phyloP scores from a whole-genome alignment of 768 basidiomycete genomes.

The Dictyophora rubrovolvata region DNA sequence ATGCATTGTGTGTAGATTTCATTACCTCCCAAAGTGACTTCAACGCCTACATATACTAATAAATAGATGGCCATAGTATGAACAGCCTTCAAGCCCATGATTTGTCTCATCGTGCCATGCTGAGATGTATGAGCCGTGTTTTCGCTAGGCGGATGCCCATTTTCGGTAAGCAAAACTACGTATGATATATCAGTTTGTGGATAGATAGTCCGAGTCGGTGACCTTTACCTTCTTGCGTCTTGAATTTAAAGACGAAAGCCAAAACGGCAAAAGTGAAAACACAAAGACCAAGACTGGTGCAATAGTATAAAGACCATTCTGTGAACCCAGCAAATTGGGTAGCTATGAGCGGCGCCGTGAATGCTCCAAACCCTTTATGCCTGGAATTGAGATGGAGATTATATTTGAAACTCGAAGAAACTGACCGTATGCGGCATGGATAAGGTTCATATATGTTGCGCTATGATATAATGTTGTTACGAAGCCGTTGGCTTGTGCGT shows the following conservation, averaged over 20 bases:
- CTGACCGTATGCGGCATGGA: slow-evolving; percentile 27
- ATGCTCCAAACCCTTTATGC: slow-evolving; percentile 23
- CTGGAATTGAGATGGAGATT: neutral
- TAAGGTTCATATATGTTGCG: slow-evolving; percentile 29
- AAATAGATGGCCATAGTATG: slow-evolving; percentile 56
- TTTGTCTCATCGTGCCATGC: slow-evolving; percentile 27
- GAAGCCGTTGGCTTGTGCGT: slow-evolving; percentile 40
- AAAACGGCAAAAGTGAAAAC: slow-evolving; percentile 44
- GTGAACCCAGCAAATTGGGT: slow-evolving; percentile 65
- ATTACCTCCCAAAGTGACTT: slow-evolving; percentile 41
- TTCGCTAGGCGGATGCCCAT: slow-evolving; percentile 7
- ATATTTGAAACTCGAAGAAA: neutral
- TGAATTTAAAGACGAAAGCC: slow-evolving; percentile 52
- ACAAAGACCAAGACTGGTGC: slow-evolving; percentile 60
- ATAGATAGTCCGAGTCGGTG: neutral
- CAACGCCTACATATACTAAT: slow-evolving; percentile 60
- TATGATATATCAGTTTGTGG: neutral
- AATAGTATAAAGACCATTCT: slow-evolving; percentile 73
- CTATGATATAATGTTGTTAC: slow-evolving; percentile 30
- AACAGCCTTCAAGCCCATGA: slow-evolving; percentile 41
- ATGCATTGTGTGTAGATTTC: neutral
- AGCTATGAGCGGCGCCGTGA: slow-evolving; percentile 56
- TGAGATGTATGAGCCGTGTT: neutral
- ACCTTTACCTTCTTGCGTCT: slow-evolving; percentile 55
- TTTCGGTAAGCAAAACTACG: neutral